A percentile compares a stretch with the other conserved stretches of the same genome.
Conservation (phyloP, 441 rosid genomes). For the Erodium trifolium region DNA sequence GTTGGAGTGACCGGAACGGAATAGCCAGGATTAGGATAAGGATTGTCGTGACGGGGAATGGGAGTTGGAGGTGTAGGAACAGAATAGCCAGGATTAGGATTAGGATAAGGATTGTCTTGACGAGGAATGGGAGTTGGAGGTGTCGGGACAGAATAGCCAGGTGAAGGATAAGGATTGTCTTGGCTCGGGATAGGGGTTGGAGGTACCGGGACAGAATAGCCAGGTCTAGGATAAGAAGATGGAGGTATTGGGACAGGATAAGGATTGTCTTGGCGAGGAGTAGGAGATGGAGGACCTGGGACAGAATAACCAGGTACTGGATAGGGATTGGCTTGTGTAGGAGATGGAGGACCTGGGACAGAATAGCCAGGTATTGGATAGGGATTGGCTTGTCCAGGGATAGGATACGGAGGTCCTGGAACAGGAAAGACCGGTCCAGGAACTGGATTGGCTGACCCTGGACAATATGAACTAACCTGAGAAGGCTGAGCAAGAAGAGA, state of each 20-base stretch:
- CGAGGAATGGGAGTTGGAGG: not conserved
- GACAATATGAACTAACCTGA: conserved; percentile 62
- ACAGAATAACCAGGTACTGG: not conserved
- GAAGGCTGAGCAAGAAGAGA: conserved; percentile 67
- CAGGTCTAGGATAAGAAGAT: not conserved
- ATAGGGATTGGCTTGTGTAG: not conserved
- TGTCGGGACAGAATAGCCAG: not conserved
- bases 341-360: conserved; percentile 8
- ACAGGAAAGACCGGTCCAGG: conserved; percentile 16
- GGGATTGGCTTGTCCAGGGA: conserved; percentile 12
- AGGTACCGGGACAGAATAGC: not conserved
- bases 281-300: not conserved
- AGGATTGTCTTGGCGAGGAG: too few relatives aligned
- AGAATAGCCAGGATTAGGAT: too few relatives aligned
- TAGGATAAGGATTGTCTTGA: too few relatives aligned
- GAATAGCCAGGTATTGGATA: conserved; percentile 11
- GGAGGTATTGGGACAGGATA: too few relatives aligned
- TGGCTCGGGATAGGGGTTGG: not conserved
- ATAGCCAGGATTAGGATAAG: not conserved
- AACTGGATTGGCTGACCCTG: conserved; percentile 30
- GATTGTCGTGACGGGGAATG: not conserved
- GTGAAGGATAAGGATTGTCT: not conserved
- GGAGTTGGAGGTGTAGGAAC: too few relatives aligned
- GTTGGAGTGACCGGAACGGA: not conserved
- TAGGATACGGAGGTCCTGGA: conserved; percentile 13